Evolutionary conservation across 2,329 filamentous ascomycete genomes (phyloP), one percentile per base, ranked within the genome.

Genomic region (Colletotrichum sp.): DNA sequence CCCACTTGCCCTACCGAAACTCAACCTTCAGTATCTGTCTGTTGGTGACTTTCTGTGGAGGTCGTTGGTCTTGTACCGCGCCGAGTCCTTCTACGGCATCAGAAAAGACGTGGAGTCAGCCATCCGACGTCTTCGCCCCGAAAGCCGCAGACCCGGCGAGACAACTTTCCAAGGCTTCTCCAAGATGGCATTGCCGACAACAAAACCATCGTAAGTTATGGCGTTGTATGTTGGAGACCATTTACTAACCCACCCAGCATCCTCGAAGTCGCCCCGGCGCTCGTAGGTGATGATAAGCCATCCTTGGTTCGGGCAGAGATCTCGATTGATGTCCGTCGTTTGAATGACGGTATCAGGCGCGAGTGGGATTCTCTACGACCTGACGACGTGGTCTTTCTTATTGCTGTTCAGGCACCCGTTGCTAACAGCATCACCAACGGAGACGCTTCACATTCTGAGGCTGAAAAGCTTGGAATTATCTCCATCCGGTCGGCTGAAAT

Each of bases 41-140:
- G 92, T 98, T 66, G 96, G 96, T 4, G 97, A 99, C 83, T 99
- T 99, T 80, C 86, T 99, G n/a, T 99, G 96, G 96, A 92, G 97
- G 77, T 96, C 96, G 0, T 93, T 98, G 80, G 90, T 97, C 16
- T 88, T 99, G 10, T 97, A 98, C 82, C 93, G 96, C 55, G 94
- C 93, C 74, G 97, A 99, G 83, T 91, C 96, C 0, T 98, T 98
- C 83, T 98, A 97, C 83, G 95, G 95, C 76, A 96, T 99, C 75
- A 92, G 96, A 61, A 96, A 96, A 81, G 95, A 99, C 82, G 92
- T 99, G 73, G 95, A 98, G 82, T 91, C 95, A 64, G 92, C 94
- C 8, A 83, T 98, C 66, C 94, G 94, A 81, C 93, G 95, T 61
- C 86, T 99, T 75, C 92, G 94, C 78, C 96, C 96, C 3, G 91